Evolutionary conservation across 2,329 filamentous ascomycete species (phyloP).

Genomic region (Penicillium sp.): DNA sequence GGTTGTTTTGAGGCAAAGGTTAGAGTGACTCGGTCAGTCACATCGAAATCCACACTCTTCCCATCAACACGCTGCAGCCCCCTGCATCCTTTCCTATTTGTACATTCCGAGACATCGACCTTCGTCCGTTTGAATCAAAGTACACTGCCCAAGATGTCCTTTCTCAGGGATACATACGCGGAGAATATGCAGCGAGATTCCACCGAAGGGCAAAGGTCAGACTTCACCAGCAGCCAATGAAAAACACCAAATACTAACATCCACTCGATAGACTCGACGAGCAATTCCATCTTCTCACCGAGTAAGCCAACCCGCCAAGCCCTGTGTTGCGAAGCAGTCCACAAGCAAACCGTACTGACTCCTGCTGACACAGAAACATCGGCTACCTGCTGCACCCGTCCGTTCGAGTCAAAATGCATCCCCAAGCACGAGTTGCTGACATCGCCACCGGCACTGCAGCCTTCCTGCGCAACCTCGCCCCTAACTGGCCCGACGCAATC

Average conservation of each 20-base stretch:
- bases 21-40: neutral
- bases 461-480: constrained; percentile 12
- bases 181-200: constrained; percentile 7
- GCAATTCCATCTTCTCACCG: constrained; percentile 1
- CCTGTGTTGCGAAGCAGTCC: neutral
- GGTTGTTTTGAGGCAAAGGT: neutral
- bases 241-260: neutral
- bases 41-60: neutral
- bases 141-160: neutral
- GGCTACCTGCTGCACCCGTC: constrained; percentile 11
- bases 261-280: neutral
- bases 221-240: neutral
- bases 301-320: neutral
- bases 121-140: neutral
- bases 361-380: constrained; percentile 5
- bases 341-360: neutral
- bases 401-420: neutral
- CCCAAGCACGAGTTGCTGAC: constrained; percentile 15
- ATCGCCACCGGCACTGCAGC: constrained; percentile 20
- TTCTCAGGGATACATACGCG: constrained; percentile 1
- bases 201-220: constrained; percentile 5
- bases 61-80: neutral
- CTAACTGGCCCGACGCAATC: constrained; percentile 4
- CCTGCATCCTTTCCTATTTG: neutral
- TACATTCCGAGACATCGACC: neutral